phyloP scores from a whole-genome alignment of 2,329 filamentous ascomycete genomes.

The Penicillium sp. region DNA sequence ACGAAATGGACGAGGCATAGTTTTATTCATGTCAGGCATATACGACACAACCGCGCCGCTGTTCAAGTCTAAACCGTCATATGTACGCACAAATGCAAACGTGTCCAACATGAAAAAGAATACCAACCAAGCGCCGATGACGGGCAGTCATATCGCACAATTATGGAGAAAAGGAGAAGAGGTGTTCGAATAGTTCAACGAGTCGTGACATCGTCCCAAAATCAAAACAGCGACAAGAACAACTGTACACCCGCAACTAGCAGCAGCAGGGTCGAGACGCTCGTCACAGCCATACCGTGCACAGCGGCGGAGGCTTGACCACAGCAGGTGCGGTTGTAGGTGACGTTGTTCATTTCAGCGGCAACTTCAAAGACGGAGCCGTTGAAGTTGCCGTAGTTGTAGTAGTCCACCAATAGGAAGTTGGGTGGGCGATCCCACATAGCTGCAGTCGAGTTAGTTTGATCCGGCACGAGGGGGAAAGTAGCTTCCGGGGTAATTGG shows the following conservation, averaged over 20 bases:
- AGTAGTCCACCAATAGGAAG: conserved; percentile 80
- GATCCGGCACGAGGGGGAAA: no score
- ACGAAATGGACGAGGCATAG: no score
- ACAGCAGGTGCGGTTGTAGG: conserved; percentile 54
- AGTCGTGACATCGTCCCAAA: conserved; percentile 13
- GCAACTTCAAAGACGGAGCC: conserved; percentile 77
- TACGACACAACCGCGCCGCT: no score
- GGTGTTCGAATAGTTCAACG: no score
- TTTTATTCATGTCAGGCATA: no score
- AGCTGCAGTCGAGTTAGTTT: conserved; percentile 32
- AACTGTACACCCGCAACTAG: conserved; percentile 26
- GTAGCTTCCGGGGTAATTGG: not conserved
- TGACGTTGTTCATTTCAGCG: conserved; percentile 68
- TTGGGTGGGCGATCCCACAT: conserved; percentile 69
- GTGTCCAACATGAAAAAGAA: no score
- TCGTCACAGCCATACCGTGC: conserved; percentile 18
- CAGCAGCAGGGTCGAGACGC: conserved; percentile 21
- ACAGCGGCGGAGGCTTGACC: conserved; percentile 30
- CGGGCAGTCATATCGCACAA: no score
- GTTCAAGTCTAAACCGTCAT: no score
- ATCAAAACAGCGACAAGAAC: conserved; percentile 24
- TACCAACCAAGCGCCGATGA: no score
- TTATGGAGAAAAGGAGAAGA: no score
- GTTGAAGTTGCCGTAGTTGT: conserved; percentile 65
- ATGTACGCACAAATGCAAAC: no score